Evolutionary conservation across 2,329 filamentous ascomycete species (phyloP).

Genomic region (Aspergillus costaricaensis): DNA sequence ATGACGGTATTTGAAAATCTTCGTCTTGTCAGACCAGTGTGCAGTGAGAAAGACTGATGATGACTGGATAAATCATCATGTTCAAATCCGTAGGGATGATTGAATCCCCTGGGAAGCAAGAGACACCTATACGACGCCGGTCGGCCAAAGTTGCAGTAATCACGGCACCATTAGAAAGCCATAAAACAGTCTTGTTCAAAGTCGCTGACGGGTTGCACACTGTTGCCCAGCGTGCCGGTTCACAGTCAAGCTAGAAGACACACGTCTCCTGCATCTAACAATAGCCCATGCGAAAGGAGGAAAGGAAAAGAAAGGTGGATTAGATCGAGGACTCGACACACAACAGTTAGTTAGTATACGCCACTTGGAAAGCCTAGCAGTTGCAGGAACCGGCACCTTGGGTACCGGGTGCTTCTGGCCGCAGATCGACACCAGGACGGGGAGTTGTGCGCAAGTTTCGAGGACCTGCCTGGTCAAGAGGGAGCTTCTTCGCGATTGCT

Average conservation of each 20-base stretch:
- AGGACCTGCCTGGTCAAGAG: conserved; percentile 92
- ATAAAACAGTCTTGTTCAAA: conserved; percentile 18
- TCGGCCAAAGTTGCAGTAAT: conserved; percentile 13
- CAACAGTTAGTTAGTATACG: conserved; percentile 14
- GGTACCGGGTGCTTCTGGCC: conserved; percentile 62
- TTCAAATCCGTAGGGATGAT: conserved; percentile 4
- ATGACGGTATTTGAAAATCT: conserved; percentile 13
- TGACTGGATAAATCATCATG: conserved; percentile 1
- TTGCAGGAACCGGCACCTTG: conserved; percentile 63
- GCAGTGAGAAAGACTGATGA: conserved; percentile 10
- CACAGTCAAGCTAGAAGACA: conserved; percentile 15
- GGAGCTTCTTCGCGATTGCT: conserved; percentile 95
- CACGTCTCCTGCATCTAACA: conserved; percentile 23
- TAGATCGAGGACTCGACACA: conserved; percentile 8
- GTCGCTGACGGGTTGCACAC: conserved; percentile 10
- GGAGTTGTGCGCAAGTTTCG: conserved; percentile 72
- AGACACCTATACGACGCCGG: conserved; percentile 9
- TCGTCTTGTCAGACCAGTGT: conserved; percentile 18
- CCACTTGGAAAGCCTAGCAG: conserved; percentile 52
- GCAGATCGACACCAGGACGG: conserved; percentile 67
- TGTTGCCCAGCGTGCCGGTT: conserved; percentile 7
- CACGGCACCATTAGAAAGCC: conserved; percentile 16
- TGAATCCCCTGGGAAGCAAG: conserved; percentile 4
- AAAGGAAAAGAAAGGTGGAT: conserved; percentile 10
- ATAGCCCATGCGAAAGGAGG: conserved; percentile 9